Conservation (phyloP, 2,329 filamentous ascomycete species). For the Colletotrichum neosansevieriae region DNA sequence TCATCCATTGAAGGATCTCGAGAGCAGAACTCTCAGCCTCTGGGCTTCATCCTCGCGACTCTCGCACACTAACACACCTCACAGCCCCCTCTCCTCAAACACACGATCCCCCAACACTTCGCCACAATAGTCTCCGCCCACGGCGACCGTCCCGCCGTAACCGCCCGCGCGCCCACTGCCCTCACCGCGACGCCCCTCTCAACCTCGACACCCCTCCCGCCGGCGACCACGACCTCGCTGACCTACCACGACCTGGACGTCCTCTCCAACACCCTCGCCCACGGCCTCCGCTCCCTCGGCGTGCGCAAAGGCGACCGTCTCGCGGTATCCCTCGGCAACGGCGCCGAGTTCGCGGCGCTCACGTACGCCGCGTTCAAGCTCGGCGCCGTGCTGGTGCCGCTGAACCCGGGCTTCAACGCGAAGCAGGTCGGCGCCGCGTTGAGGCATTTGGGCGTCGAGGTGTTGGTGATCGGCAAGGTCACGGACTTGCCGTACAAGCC, state of each 20-base stretch:
- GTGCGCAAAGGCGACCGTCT: constrained; percentile 87
- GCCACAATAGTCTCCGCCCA: constrained; percentile 70
- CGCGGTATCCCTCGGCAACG: constrained; percentile 88
- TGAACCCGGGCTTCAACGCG: constrained; percentile 91
- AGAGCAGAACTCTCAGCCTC: neutral
- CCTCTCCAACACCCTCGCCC: constrained; percentile 80
- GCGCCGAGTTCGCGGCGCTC: constrained; percentile 83
- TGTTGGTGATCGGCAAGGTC: constrained; percentile 88
- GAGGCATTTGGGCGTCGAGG: constrained; percentile 76
- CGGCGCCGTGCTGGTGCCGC: constrained; percentile 91
- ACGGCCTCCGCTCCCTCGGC: constrained; percentile 75
- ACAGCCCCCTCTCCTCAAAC: constrained; percentile 74
- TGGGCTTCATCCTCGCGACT: neutral
- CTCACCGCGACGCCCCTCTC: constrained; percentile 40
- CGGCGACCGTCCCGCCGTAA: constrained; percentile 73
- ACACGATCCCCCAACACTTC: constrained; percentile 82
- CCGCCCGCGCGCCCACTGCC: constrained; percentile 59
- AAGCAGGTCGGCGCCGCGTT: constrained; percentile 83
- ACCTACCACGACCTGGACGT: constrained; percentile 82
- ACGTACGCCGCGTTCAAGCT: constrained; percentile 95
- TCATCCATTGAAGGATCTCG: no score
- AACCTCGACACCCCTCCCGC: constrained; percentile 62
- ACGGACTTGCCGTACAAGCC: constrained; percentile 82
- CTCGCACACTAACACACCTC: neutral
- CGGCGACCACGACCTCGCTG: constrained; percentile 70